Evolutionary conservation across 139 green algal genomes (phyloP).

Genomic region (Coccomyxa sp.): DNA sequence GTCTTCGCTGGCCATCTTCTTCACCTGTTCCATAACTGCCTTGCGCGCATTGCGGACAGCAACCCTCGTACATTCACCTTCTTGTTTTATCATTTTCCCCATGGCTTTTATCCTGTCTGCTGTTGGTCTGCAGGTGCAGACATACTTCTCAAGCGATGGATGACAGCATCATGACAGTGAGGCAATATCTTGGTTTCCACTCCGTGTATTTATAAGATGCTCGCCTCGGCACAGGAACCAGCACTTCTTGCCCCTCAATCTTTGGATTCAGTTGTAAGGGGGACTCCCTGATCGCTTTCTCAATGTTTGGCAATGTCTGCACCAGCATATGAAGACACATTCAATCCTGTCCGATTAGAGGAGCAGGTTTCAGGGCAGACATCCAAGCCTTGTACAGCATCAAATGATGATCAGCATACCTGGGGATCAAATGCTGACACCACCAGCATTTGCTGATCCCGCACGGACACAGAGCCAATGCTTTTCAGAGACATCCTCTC

Average conservation of each 20-base stretch:
- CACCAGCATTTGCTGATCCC: conserved; percentile 58
- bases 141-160: neutral
- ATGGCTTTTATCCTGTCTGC: conserved; percentile 45
- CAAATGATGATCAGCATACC: conserved; percentile 18
- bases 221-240: conserved; percentile 47
- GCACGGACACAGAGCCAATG: conserved; percentile 58
- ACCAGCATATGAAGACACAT: neutral
- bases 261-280: conserved; percentile 54
- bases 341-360: neutral
- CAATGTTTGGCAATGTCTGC: conserved; percentile 51
- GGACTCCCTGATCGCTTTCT: conserved; percentile 53
- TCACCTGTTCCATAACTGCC: conserved; percentile 35
- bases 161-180: neutral
- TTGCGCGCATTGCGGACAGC: conserved; percentile 54
- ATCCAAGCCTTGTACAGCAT: neutral
- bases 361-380: too few relatives aligned
- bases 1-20: conserved; percentile 18
- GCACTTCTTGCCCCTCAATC: conserved; percentile 39
- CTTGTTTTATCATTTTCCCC: conserved; percentile 53
- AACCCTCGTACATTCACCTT: conserved; percentile 60
- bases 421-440: conserved; percentile 61
- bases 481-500: conserved; percentile 53
- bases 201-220: conserved; percentile 1
- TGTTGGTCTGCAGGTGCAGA: conserved; percentile 27
- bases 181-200: neutral